Base-by-base conservation (phyloP, 2,329 filamentous ascomycete genomes). In the Anisogramma anomala region DNA sequence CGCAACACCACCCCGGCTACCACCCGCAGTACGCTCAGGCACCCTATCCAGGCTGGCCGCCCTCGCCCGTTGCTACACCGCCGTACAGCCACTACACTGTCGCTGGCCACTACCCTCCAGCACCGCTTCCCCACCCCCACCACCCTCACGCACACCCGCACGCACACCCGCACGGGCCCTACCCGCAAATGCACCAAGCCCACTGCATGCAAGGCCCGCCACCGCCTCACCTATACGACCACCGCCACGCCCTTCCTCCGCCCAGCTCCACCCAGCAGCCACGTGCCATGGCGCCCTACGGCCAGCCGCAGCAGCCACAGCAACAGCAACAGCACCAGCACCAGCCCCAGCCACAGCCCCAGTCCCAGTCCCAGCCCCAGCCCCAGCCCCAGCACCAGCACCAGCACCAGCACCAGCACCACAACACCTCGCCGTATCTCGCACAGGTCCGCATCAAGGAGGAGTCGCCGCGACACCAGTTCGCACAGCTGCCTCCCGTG, bases 1-100 rank as follows among this genome's bases (percentile, higher is more conserved):
- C 48, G 30, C 35, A 41, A 32, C 45, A 50, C 34, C 58, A 56
- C 27, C 58, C 58, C 34, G 50, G 52, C 7, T 66, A 63, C 45
- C 51, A 53, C 49, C 60, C 56, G 25, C 66, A 61, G 46, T 68
- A 68, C 46, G 54, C 58, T 11, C 61, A 68, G 40, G 58, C 58
- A 32, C 62, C 62, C 27, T 72, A 73, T 51, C 39, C 39, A 9
- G 60, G 56, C 13, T 77, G 70, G 72, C 72, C 69, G 31, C 71
- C 65, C n/a, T 75, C 70, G 17, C 72, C 71, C 5, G 63, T 68
- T 5, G 65, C 67, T 5, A 75, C 71, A 17, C 71, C 72, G 34
- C 71, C 71, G 0, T 75, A 68, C 48, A 58, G 57, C 49, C 69
- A 72, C 48, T 67, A 68, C 49, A 55, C 58, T 5, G 48, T 37